Base-by-base conservation (phyloP, 495 filamentous ascomycete genomes). In the Aspergillus steynii region DNA sequence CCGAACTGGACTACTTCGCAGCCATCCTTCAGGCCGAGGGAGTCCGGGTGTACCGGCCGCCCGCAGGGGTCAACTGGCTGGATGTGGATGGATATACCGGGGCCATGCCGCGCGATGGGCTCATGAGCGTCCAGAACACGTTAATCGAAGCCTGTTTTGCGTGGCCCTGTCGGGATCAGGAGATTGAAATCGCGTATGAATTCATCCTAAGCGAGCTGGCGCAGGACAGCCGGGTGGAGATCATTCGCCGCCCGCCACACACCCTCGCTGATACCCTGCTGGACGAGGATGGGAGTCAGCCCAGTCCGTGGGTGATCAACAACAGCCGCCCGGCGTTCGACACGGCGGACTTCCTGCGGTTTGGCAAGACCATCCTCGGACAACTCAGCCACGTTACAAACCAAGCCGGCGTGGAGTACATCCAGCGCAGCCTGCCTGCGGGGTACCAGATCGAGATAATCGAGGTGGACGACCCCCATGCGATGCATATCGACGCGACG, bases 281-380 rank as follows among this genome's bases (percentile, higher is more conserved):
- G 4, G 50, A 55, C 29, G 49, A 56, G 1, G 51, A 50, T 26
- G 50, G 9, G 15, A 34, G 10, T 12, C 20, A 57, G n/a, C 10
- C n/a, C 2, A 29, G 48, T 10, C 14, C 32, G 26, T 65, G 54
- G 64, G 63, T 51, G 0, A 68, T 70, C 59, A 72, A 70, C 53
- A 68, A 72, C 37, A 65, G 53, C 45, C 65, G 69, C 4, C 67
- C 68, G 2, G 65, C 69, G 12, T 72, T 72, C 52, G 69, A 72
- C 53, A 62, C 69, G 5, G 69, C 69, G 10, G 69, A 72, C 56
- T 70, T 72, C 63, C 68, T 72, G 69, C 60, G 69, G 0, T 68
- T 72, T 29, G 67, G 67, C 9, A 58, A 52, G 15, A 57, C 37
- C 20, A 51, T 72, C 20, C 34, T 72, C 15, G 67, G 62, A 2